Percentiles rank a stretch among this genome's conserved stretches.
phyloP scores from a whole-genome alignment of 805 yeast genomes.

The Hanseniaspora hatyaiensis region DNA sequence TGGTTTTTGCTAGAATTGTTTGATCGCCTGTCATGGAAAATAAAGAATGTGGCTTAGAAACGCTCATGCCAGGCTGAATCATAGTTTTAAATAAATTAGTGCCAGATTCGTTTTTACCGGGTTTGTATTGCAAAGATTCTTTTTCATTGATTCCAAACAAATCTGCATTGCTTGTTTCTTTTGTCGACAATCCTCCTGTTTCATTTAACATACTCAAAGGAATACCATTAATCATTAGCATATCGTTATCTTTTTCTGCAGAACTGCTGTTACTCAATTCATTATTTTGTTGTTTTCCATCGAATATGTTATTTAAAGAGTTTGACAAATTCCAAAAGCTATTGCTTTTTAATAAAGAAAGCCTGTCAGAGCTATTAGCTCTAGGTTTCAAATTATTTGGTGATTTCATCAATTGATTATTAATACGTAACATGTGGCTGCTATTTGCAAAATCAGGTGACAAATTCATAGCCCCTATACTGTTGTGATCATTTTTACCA shows the following conservation, averaged over 20 bases:
- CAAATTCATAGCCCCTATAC: background rate
- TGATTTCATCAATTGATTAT: background rate
- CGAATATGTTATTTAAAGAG: background rate
- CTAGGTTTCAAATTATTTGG: background rate
- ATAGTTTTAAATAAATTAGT: constrained; percentile 5
- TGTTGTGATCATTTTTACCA: background rate
- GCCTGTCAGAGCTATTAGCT: background rate
- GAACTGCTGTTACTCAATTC: background rate
- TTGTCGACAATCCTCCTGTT: constrained; percentile 45
- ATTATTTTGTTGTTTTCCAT: constrained; percentile 23
- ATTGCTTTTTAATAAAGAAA: background rate
- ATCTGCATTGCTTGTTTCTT: constrained; percentile 2
- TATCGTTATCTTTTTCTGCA: constrained; percentile 34
- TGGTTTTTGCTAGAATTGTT: background rate
- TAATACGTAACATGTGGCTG: background rate
- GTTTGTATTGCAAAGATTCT: background rate
- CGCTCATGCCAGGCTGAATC: background rate
- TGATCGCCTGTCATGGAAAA: background rate
- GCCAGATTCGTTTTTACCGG: background rate
- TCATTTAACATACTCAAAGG: constrained; percentile 65
- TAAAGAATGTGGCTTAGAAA: background rate
- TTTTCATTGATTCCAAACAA: constrained; percentile 1
- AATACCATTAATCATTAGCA: constrained; percentile 55
- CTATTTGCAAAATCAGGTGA: background rate
- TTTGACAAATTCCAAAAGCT: background rate